phyloP scores from a whole-genome alignment of 495 filamentous ascomycete species.

The Chaetomidium leptoderma region DNA sequence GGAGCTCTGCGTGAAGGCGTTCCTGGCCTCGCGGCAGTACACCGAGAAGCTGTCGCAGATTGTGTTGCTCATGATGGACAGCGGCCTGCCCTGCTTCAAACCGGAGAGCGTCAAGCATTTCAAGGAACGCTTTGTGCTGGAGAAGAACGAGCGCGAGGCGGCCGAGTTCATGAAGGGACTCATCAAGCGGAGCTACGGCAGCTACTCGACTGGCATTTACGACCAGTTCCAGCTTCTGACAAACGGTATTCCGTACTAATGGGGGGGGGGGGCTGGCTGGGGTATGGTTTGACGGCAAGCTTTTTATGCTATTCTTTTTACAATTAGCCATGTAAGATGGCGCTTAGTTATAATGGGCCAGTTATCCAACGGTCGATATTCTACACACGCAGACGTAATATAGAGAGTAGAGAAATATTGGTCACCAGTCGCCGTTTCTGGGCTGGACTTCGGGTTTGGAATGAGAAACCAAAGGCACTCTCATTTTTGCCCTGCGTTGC shows the following conservation, averaged over 20 bases:
- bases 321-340: too few species aligned
- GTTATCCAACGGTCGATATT: too few species aligned
- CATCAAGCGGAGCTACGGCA: slow-evolving; percentile 80
- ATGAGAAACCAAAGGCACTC: too few species aligned
- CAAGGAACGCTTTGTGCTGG: slow-evolving; percentile 85
- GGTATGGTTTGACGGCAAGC: background rate
- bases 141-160: slow-evolving; percentile 90
- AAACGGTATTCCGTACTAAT: slow-evolving; percentile 88
- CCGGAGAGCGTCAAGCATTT: slow-evolving; percentile 91
- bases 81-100: slow-evolving; percentile 96
- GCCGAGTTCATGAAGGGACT: slow-evolving; percentile 89
- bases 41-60: slow-evolving; percentile 81
- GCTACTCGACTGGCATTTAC: slow-evolving; percentile 85
- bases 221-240: slow-evolving; percentile 96
- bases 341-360: too few species aligned
- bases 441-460: too few species aligned
- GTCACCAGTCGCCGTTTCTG: too few species aligned
- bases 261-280: background rate
- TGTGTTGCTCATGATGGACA: slow-evolving; percentile 92
- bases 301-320: too few species aligned
- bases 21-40: slow-evolving; percentile 85
- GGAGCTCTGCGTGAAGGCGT: slow-evolving; percentile 91
- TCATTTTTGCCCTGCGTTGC: too few species aligned
- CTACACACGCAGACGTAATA: too few species aligned
- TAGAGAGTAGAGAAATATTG: too few species aligned